Evolutionary conservation across 2,329 filamentous ascomycete genomes (phyloP).

Genomic region (Lachnellula subtilissima): DNA sequence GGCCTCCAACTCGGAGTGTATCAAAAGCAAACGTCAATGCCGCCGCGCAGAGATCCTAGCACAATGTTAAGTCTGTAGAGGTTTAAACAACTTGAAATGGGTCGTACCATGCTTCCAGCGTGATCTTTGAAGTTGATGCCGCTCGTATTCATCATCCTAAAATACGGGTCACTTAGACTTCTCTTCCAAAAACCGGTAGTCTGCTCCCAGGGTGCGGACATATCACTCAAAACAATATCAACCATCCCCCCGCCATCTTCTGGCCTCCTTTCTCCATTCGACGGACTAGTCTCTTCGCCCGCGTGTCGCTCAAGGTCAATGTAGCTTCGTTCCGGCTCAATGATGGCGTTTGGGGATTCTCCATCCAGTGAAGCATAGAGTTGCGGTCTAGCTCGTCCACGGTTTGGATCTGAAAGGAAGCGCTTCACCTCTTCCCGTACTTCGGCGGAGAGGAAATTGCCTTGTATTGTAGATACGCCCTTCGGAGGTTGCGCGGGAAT

Average conservation of each 20-base stretch:
- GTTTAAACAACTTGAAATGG: neutral
- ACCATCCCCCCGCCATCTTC: constrained; percentile 52
- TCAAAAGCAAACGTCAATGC: constrained; percentile 83
- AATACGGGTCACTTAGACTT: constrained; percentile 91
- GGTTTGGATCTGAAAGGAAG: constrained; percentile 63
- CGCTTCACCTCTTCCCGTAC: constrained; percentile 74
- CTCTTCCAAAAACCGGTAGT: constrained; percentile 73
- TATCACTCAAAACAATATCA: constrained; percentile 95
- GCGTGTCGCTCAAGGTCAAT: constrained; percentile 59
- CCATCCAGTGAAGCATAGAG: constrained; percentile 6
- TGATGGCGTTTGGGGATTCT: constrained; percentile 2
- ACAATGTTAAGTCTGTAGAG: no score
- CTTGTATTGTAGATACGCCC: constrained; percentile 92
- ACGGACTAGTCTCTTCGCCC: constrained; percentile 10
- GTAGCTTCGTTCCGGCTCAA: constrained; percentile 49
- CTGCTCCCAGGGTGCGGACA: constrained; percentile 95
- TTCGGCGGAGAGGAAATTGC: constrained; percentile 74
- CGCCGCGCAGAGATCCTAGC: constrained; percentile 80
- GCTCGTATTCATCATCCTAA: constrained; percentile 99
- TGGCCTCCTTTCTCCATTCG: constrained; percentile 1
- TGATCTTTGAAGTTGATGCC: constrained; percentile 84
- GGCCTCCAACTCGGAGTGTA: constrained; percentile 73
- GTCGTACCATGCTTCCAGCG: constrained; percentile 86
- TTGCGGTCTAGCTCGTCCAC: constrained; percentile 44
- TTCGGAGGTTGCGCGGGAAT: constrained; percentile 87